Conservation (phyloP, 176 grass and related monocot species). For the Paspalum vaginatum region DNA sequence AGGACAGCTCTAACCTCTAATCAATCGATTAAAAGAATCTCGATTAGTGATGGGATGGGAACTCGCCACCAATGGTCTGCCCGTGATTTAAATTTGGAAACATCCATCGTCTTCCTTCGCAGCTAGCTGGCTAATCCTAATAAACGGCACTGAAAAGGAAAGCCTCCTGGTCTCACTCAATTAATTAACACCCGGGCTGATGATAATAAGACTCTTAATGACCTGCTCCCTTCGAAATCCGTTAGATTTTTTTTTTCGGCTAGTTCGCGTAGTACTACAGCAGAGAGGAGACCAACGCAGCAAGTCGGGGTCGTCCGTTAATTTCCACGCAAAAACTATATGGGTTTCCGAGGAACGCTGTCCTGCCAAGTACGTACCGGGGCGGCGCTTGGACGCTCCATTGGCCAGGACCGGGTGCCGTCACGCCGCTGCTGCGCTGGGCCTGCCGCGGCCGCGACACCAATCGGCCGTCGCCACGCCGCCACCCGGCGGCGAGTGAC, state of each 20-base stretch:
- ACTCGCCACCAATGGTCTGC: background rate
- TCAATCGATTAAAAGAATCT: background rate
- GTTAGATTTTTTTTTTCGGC: background rate
- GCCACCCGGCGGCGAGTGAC: constrained; percentile 28
- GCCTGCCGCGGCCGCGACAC: background rate
- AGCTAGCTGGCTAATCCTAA: background rate
- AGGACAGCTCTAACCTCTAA: background rate
- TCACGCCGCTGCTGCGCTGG: background rate
- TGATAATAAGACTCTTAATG: background rate
- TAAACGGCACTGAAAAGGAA: background rate
- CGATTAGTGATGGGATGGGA: constrained; percentile 1
- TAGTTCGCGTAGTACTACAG: background rate
- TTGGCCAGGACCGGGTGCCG: background rate
- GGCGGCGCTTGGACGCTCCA: constrained; percentile 12
- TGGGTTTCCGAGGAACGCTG: background rate
- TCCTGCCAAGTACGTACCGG: background rate
- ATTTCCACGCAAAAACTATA: background rate
- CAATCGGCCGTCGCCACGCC: background rate
- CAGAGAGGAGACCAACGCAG: background rate
- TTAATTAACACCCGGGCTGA: background rate
- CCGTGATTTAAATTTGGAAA: background rate
- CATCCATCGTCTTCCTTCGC: background rate
- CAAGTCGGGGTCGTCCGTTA: background rate
- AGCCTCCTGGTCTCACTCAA: background rate
- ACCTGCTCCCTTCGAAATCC: background rate